These are phyloP conservation scores for Venturia carpophila DNA, from an alignment of 2,329 filamentous ascomycete genomes.

Conservation along the genomic window DNA sequence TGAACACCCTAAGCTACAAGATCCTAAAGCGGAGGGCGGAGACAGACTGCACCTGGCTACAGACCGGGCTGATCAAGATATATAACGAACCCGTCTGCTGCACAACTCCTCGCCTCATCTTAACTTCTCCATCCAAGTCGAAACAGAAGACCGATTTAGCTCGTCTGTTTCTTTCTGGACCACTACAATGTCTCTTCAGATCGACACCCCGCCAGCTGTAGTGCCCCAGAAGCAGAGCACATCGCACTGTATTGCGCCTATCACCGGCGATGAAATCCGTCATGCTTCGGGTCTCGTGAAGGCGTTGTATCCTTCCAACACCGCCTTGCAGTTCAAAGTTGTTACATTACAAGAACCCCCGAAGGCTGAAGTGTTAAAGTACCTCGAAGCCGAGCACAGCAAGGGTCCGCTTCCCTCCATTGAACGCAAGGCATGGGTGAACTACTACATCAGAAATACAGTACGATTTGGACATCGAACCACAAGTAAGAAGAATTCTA, in stretches of 20 bases:
- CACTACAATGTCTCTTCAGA: slow-evolving; percentile 14
- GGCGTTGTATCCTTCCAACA: slow-evolving; percentile 47
- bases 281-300: slow-evolving; percentile 44
- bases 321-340: slow-evolving; percentile 56
- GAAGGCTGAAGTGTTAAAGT: slow-evolving; percentile 52
- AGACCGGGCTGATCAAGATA: background rate
- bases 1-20: background rate
- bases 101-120: background rate
- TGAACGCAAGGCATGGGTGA: slow-evolving; percentile 47
- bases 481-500: slow-evolving; percentile 1
- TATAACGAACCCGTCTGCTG: slow-evolving; percentile 3
- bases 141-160: background rate
- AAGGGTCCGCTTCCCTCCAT: slow-evolving; percentile 44
- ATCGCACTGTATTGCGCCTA: slow-evolving; percentile 52
- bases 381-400: slow-evolving; percentile 54
- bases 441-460: slow-evolving; percentile 54
- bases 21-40: slow-evolving; percentile 3
- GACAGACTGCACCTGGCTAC: background rate
- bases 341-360: slow-evolving; percentile 59
- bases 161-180: background rate
- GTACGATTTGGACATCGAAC: slow-evolving; percentile 32
- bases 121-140: background rate
- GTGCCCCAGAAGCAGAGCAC: slow-evolving; percentile 11
- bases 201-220: slow-evolving; percentile 11
- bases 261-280: slow-evolving; percentile 51